Base-by-base conservation (phyloP, 257 asterid species). In the Marsdenia floribunda region DNA sequence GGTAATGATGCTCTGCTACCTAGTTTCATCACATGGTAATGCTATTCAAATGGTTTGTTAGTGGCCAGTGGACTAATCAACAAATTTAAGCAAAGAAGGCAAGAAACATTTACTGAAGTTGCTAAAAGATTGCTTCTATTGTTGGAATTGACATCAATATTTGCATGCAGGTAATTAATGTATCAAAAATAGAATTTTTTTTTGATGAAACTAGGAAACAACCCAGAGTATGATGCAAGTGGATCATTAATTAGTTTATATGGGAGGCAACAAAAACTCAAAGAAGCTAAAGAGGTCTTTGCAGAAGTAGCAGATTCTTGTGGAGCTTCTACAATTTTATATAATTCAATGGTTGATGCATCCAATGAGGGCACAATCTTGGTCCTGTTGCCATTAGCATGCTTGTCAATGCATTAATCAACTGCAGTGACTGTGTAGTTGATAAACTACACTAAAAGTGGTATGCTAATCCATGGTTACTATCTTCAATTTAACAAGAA, bases 391-490 rank as follows among this genome's bases (percentile, higher is more conserved):
- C 97, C 55, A 80, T 92, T 80, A 94, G 98, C 89, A 80, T 86
- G 81, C 97, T 94, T 18, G 96, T 94, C 87, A 94, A 90, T 80
- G 88, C 96, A 54, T 77, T 94, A 87, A 69, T 89, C 46, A 81
- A 80, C 71, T 80, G 84, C 55, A 95, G 98, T 94, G 53, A 92
- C 99, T 24, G 99, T 95, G 75, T 98, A 95, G 82, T 87, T 95
- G 85, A 95, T 95, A 70, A 95, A 92, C 83, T 95, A 95, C 82
- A 95, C 99, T 37, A 95, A 95, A 88, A 89, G 89, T 73, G 99
- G 98, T 92, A 89, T 8, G 80, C 64, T 75, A 63, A 65, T 67
- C 50, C 61, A n/a, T n/a, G n/a, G n/a, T n/a, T n/a, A n/a, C n/a
- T n/a, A n/a, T n/a, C n/a, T n/a, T n/a, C n/a, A n/a, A n/a, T n/a